Base-by-base conservation (phyloP, 106 monocot species). In the Dendrobium huoshanense region DNA sequence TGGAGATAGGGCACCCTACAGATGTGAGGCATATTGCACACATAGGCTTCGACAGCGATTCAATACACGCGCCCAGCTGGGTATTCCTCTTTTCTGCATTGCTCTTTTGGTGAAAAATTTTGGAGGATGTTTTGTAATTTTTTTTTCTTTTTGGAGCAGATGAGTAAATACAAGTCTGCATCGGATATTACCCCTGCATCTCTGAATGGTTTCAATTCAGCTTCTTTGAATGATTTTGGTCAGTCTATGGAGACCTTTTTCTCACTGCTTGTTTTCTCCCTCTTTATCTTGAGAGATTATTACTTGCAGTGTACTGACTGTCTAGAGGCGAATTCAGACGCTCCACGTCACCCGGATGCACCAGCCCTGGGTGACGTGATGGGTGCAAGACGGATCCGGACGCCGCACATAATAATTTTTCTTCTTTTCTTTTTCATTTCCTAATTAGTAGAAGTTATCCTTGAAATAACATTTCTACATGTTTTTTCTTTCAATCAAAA, bases 21-120 rank as follows among this genome's bases (percentile, higher is more conserved):
- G 87, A 95, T 81, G 92, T 95, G 67, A 90, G 83, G 79, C 95
- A 95, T 80, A 88, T 95, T 18, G 83, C 92, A 6, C 95, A 92
- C 76, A 87, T 95, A 55, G 92, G 92, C 41, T 90, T 81, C 80
- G 90, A 86, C 41, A 51, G 81, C n/a, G 67, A 78, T 19, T 84
- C 87, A 56, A 45, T 48, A 51, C 82, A 88, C 76, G 86, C 92
- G 67, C 95, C 90, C 17, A 90, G 88, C 45, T 89, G 92, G 95
- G 95, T 92, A 87, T 27, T 13, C 7, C 31, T 31, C 25, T 49
- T 51, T 25, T n/a, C 25, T 77, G 55, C 37, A 40, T 31, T 1
- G 40, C 19, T 58, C 41, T 59, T 20, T 9, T 59, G 27, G 11
- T 78, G 55, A 56, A 33, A 78, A 37, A 9, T 19, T 56, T 20